These are phyloP conservation scores for Pyronema domesticum DNA, from an alignment of 495 filamentous ascomycete genomes.

Conservation along the genomic window DNA sequence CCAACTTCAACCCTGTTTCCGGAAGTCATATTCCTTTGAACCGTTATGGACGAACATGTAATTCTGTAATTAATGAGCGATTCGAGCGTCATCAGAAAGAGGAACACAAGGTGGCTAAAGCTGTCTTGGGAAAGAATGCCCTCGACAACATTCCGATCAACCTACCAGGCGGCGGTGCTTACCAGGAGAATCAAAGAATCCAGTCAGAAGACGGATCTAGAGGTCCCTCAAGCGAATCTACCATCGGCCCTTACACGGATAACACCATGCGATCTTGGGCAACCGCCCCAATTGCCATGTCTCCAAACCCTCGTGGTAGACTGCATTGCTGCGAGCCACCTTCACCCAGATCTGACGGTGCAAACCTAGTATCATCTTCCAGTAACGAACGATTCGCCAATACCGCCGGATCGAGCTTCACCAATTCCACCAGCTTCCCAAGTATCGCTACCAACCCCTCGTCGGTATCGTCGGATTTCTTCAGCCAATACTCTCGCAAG, in stretches of 20 bases:
- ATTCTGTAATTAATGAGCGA: not conserved
- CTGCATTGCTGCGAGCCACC: not conserved
- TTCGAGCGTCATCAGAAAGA: conserved; percentile 1
- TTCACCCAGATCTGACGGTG: not conserved
- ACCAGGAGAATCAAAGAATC: not conserved
- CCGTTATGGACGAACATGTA: not conserved
- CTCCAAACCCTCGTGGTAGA: not conserved
- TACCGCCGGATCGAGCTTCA: conserved; percentile 22
- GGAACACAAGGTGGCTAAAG: conserved; percentile 2
- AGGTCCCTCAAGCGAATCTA: conserved; percentile 2
- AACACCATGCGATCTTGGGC: not conserved
- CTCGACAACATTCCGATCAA: conserved; percentile 8
- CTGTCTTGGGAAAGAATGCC: not conserved
- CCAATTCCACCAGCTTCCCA: conserved; percentile 23
- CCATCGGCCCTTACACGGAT: not conserved
- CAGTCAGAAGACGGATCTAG: conserved; percentile 1
- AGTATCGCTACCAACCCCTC: conserved; percentile 20
- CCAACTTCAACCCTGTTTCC: not conserved
- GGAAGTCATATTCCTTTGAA: not conserved
- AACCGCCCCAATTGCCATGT: conserved; percentile 3
- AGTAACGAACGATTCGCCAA: conserved; percentile 22
- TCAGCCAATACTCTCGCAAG: conserved; percentile 20
- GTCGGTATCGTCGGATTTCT: conserved; percentile 20
- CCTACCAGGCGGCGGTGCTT: not conserved
- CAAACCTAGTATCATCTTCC: conserved; percentile 17